A percentile compares a stretch with the other conserved stretches of the same genome.
Conservation (phyloP, 441 rosid genomes). For the Gossypium gossypioides region DNA sequence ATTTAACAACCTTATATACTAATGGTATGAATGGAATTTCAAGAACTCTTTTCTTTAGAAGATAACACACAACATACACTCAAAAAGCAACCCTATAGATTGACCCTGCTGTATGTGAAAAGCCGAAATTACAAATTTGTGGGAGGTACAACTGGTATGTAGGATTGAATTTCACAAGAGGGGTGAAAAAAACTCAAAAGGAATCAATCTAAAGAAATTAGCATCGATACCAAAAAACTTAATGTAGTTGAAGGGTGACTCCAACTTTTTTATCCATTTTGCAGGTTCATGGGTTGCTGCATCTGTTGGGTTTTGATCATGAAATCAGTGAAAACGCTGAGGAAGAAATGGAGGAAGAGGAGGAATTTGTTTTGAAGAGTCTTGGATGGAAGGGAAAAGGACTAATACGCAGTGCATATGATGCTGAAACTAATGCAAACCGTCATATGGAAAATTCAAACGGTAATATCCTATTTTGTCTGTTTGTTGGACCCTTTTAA, state of each 20-base stretch:
- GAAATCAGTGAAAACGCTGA: conserved; percentile 87
- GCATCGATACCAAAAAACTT: not conserved
- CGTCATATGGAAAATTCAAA: conserved; percentile 33
- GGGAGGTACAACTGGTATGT: not conserved
- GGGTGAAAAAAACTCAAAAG: too few relatives aligned
- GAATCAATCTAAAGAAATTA: not conserved
- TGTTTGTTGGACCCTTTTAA: not conserved
- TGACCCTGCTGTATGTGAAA: not conserved
- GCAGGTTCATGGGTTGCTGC: conserved; percentile 90
- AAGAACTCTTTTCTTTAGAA: conserved; percentile 2
- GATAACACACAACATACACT: not conserved
- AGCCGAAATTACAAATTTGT: not conserved
- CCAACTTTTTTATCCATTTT: not conserved
- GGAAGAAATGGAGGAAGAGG: conserved; percentile 87
- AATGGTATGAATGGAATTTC: not conserved
- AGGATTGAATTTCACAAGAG: too few relatives aligned
- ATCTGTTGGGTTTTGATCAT: conserved; percentile 87
- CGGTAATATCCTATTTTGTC: conserved; percentile 36
- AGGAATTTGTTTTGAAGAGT: conserved; percentile 54
- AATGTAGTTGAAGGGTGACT: not conserved
- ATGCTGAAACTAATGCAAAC: conserved; percentile 29
- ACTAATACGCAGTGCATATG: conserved; percentile 72
- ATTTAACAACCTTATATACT: not conserved
- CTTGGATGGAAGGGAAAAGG: conserved; percentile 97
- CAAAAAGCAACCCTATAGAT: conserved; percentile 2